Evolutionary conservation across 2,329 filamentous ascomycete species (phyloP), one percentile per base, ranked within the genome.

Genomic region (Claviceps sp.): DNA sequence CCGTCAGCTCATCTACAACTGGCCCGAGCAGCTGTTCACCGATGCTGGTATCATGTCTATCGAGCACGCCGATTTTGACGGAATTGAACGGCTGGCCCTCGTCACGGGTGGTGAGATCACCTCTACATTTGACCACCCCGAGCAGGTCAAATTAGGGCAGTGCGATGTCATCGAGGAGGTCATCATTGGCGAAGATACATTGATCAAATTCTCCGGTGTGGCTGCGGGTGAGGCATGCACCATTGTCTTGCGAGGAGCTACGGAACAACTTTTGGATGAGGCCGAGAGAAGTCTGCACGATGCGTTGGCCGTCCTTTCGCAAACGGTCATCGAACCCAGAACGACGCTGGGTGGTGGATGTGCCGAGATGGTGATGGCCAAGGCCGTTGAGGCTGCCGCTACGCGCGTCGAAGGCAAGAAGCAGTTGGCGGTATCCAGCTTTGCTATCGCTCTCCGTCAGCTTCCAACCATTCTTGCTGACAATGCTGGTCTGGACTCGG

Each of bases 1-100:
- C 79, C 79, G 93, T 61, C 93, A 98, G 70, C 82, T 98, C 57
- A 98, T 98, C 73, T 98, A 98, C 79, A 98, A 98, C 78, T 98
- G 93, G 93, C 93, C 93, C 5, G 93, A 98, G 72, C 93, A 98
- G 72, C 84, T 98, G 47, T 98, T 98, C 65, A 89, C 91, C 38
- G 93, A 98, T 68, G 91, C 90, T 7, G 93, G 93, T 56, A 97
- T 98, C 70, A 87, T 95, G 77, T 95, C 89, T 30, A 98, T 98
- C 61, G 93, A 98, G 74, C 93, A 98, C 68, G 93, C 93, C 59
- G 93, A 98, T 72, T 98, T 98, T 65, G 93, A 98, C 66, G 93
- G 93, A 58, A 94, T 98, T 59, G 93, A 98, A 76, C 82, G 93
- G 44, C 72, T 98, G 61, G 91, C 93, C 9, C 77, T 98, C 49